These are phyloP conservation scores for Macrophomina tecta DNA, from an alignment of 2,329 filamentous ascomycete species.

Conservation along the genomic window DNA sequence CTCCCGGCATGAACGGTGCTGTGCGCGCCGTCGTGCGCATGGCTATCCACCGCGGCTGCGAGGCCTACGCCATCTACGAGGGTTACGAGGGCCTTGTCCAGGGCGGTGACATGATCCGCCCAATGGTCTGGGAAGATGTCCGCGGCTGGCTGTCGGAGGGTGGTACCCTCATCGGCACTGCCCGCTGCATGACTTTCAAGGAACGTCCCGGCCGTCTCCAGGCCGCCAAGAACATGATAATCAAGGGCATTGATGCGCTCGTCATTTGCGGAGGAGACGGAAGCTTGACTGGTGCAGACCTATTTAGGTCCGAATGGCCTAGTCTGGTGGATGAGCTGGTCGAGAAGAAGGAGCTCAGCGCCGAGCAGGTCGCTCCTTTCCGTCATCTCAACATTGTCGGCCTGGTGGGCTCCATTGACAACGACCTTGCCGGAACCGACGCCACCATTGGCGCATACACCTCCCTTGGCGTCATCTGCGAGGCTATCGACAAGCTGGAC, in stretches of 20 bases:
- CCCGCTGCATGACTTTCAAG: conserved; percentile 90
- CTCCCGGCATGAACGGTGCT: conserved; percentile 91
- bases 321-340: conserved; percentile 86
- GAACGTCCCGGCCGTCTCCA: conserved; percentile 81
- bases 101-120: conserved; percentile 84
- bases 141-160: conserved; percentile 93
- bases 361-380: conserved; percentile 76
- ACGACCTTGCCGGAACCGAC: conserved; percentile 95
- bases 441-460: conserved; percentile 98
- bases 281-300: conserved; percentile 92
- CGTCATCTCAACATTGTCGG: conserved; percentile 93
- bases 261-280: conserved; percentile 98
- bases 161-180: conserved; percentile 94
- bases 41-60: conserved; percentile 74
- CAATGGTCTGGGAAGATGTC: conserved; percentile 92
- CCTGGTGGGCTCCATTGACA: conserved; percentile 96
- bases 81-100: conserved; percentile 95
- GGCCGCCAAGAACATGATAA: conserved; percentile 92
- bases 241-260: conserved; percentile 91
- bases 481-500: conserved; percentile 96
- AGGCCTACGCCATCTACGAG: conserved; percentile 69
- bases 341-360: conserved; percentile 70
- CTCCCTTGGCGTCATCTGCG: conserved; percentile 88
- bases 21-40: conserved; percentile 91
- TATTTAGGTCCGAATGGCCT: conserved; percentile 91